Evolutionary conservation across 257 asterid genomes (phyloP), one percentile per base, ranked within the genome.

Genomic region (Lycium ferocissimum): DNA sequence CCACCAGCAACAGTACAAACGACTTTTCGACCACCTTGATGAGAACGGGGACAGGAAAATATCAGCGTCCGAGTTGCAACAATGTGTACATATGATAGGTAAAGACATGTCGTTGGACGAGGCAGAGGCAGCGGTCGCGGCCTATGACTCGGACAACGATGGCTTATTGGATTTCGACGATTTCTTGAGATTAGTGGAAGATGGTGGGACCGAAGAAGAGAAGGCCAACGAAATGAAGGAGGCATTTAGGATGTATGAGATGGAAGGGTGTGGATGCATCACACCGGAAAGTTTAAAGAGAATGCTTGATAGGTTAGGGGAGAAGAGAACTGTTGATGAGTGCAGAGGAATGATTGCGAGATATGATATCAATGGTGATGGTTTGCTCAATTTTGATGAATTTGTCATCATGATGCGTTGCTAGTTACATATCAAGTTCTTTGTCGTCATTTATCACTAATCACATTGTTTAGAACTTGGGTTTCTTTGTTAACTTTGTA

Each of bases 361-460:
- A 4, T 94, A 93, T 79, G 98, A 94, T 88, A 84, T 94, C 33
- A 90, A 94, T 9, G 93, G 91, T 1, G 98, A 93, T 82, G 98
- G 96, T 0, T 91, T 91, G 59, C 90, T 94, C 0, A 83, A 85
- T 67, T 93, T 92, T 86, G 90, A 93, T 3, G 98, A 94, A 89
- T 94, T 94, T 85, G 71, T 85, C 87, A 40, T 89, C 72, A 94
- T 94, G 97, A 94, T 93, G 98, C 49, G 85, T 61, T 43, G 47
- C 43, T 81, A 73, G 59, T 73, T 73, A 20, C 37, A 73, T 47
- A 20, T 43, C 54, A 63, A 22, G 17, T 26, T 45, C 9, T 11
- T 65, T n/a, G 13, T 10, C 72, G 58, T 54, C 58, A 11, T 54
- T 13, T 40, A 40, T 5, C 5, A 5, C 45, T 40, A 40, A 40